Base-by-base conservation (phyloP, 768 basidiomycete species). In the Phaeotremella fagi region DNA sequence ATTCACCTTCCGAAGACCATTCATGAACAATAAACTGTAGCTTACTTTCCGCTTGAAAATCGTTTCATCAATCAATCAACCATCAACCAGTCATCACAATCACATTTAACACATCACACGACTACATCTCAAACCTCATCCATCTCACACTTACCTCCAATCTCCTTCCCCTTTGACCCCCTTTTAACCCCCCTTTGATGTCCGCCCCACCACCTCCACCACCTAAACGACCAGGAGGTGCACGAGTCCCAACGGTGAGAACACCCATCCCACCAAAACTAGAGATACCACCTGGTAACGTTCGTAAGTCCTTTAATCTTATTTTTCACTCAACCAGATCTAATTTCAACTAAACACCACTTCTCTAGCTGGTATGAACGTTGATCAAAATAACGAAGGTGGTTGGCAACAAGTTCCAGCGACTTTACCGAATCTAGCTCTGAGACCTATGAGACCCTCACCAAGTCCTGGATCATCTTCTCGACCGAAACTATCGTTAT, bases 231-330 rank as follows among this genome's bases (percentile, higher is more conserved):
- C 68, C 65, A 20, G 65, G 65, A 31, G 69, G 69, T 2, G 67
- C 67, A 6, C 50, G 67, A 52, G 50, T 44, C 35, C 60, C 58
- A 6, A 44, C 52, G 7, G 48, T 22, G 7, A 11, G 50, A 43
- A 38, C 49, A 1, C n/a, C n/a, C n/a, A 33, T 35, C 14, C 48
- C 54, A 16, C 51, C 58, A 24, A 62, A 60, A 43, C 48, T 75
- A 3, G 42, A 53, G 15, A 75, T 75, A n/a, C 74, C 74, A 9
- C 36, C 48, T 26, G 74, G 65, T 22, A 75, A 75, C 49, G 71
- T 75, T 59, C 71, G 74, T 72, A 47, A 67, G 67, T 71, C 3
- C 1, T 37, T 16, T 5, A 45, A 25, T 50, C 14, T 26, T 14
- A 16, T 27, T 35, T n/a, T 33, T 16, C 7, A 7, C 31, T 33